Conservation (phyloP, 2,329 filamentous ascomycete genomes). For the Penicillium paneum region DNA sequence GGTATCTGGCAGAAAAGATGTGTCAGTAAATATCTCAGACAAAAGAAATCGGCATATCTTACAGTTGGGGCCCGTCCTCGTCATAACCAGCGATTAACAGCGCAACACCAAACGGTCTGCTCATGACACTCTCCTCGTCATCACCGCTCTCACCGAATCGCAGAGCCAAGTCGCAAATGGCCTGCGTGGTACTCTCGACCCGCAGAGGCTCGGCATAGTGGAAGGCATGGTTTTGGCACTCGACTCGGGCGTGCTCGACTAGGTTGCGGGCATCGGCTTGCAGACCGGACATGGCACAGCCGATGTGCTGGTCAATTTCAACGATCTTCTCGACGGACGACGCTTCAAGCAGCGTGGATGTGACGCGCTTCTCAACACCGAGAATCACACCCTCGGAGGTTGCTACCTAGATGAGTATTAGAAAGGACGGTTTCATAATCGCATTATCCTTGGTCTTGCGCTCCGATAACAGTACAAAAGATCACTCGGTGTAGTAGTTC, state of each 20-base stretch:
- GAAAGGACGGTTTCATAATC: conserved; percentile 9
- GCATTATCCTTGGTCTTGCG: not conserved
- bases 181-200: conserved; percentile 97
- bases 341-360: conserved; percentile 92
- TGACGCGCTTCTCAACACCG: conserved; percentile 98
- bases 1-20: conserved; percentile 60
- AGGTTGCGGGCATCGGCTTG: conserved; percentile 97
- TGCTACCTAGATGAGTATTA: conserved; percentile 58
- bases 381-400: conserved; percentile 94
- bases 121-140: conserved; percentile 98
- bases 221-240: conserved; percentile 95
- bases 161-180: conserved; percentile 94
- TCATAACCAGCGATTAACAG: conserved; percentile 95
- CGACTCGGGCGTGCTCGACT: conserved; percentile 96
- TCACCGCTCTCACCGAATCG: conserved; percentile 96
- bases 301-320: conserved; percentile 98
- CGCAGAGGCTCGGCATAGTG: conserved; percentile 94
- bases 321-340: conserved; percentile 99
- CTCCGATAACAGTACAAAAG: not conserved
- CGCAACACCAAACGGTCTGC: conserved; percentile 91
- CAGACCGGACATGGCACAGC: conserved; percentile 96
- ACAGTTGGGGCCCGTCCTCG: conserved; percentile 91
- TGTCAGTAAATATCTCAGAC: not conserved
- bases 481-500: not conserved
- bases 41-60: conserved; percentile 31